Evolutionary conservation across 306 rosid genomes (phyloP), one percentile per base, ranked within the genome.

Genomic region (Ceratonia siliqua): DNA sequence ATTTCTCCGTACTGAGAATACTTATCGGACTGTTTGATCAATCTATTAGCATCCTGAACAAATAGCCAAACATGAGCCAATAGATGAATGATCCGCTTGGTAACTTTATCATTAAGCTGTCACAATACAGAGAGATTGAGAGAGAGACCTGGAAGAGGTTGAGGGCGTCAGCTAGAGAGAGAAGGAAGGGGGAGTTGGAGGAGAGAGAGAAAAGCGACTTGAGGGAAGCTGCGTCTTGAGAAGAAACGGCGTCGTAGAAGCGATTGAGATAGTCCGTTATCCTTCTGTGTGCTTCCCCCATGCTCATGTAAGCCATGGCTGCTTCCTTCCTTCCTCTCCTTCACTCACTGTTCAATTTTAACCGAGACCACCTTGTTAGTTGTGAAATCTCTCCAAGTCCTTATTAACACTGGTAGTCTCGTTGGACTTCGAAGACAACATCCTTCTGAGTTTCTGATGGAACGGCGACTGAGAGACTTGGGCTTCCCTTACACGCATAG

Each of bases 261-360:
- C 92, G 90, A 76, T 79, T 86, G 25, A 94, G 88, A 81, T 78
- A 94, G 14, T 94, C 97, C 0, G 84, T 87, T 62, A 94, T 90
- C 82, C 91, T 88, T 77, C 97, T 80, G 57, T 90, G 95, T 0
- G 99, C 93, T 62, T 94, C 99, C 11, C 97, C 99, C 95, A 89
- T 94, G 87, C 96, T 90, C 87, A 83, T 50, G 81, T 87, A 87
- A 78, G 97, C 96, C 98, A 89, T 88, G 54, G 64, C 28, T 35
- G 12, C 30, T n/a, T 7, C 64, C 71, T 67, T 54, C 14, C 67
- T 28, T 10, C 68, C 38, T 10, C 77, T 10, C 68, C 38, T 10
- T 72, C 45, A 10, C 59, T 52, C 30, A 14, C 72, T 8, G 22
- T 3, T 8, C 57, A 45, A 66, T 45, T 25, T 66, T 41, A 20